These are phyloP conservation scores for rapeseed (Brassica napus) DNA, from an alignment of 345 rosid genomes.

Conservation along the genomic window Da-Ae NC_063446.1:53577501-53578000, in stretches of 20 bases:
- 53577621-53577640: background rate
- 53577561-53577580: background rate
- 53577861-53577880: conserved; percentile 31
- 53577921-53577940: conserved; percentile 18
- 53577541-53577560: background rate
- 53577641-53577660: background rate
- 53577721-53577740: conserved; percentile 14
- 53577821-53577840: conserved; percentile 18
- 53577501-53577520: conserved; percentile 26
- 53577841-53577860: background rate
- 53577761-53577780: conserved; percentile 17
- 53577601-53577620: too few relatives aligned
- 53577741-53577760: conserved; percentile 27
- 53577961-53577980: conserved; percentile 24
- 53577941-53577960: conserved; percentile 30
- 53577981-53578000: conserved; percentile 41
- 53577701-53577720: background rate
- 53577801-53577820: background rate
- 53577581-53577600: conserved; percentile 6
- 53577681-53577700: background rate
- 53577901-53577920: conserved; percentile 25
- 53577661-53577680: background rate
- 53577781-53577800: conserved; percentile 1
- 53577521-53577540: conserved; percentile 47
- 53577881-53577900: conserved; percentile 36